phyloP scores from a whole-genome alignment of 805 yeast species.

The Lipomyces orientalis region DNA sequence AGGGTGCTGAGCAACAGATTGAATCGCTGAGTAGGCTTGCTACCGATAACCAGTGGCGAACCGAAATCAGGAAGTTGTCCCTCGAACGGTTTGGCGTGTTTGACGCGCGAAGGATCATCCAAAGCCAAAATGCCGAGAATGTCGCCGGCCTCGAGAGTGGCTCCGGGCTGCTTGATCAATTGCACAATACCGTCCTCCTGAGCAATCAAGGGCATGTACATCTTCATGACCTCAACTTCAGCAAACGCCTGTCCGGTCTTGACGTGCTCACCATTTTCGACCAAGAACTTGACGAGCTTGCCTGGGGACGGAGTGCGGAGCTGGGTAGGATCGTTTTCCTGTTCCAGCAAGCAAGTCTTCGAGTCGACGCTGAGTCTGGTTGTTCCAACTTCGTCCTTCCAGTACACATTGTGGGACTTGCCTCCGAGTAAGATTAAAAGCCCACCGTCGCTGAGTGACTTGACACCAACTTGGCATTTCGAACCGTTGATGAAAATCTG shows the following conservation, averaged over 20 bases:
- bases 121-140: conserved; percentile 91
- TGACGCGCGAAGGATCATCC: conserved; percentile 96
- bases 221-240: conserved; percentile 99
- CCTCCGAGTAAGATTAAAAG: conserved; percentile 86
- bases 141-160: conserved; percentile 96
- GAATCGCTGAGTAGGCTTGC: conserved; percentile 81
- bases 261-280: conserved; percentile 94
- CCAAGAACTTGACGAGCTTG: conserved; percentile 89
- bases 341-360: conserved; percentile 91
- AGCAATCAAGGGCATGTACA: conserved; percentile 97
- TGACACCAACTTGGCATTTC: conserved; percentile 82
- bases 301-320: conserved; percentile 99
- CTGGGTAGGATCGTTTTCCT: conserved; percentile 98
- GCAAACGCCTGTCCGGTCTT: conserved; percentile 92
- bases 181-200: conserved; percentile 93
- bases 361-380: conserved; percentile 94
- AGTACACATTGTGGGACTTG: conserved; percentile 91
- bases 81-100: conserved; percentile 93
- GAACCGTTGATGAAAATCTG: conserved; percentile 94
- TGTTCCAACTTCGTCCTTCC: conserved; percentile 97
- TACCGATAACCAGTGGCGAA: conserved; percentile 78
- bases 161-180: conserved; percentile 95
- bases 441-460: conserved; percentile 94
- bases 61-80: conserved; percentile 93
- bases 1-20: conserved; percentile 63